These are phyloP conservation scores for Geotrichum siamense DNA, from an alignment of 1,139 yeast species.

Conservation along the genomic window DNA sequence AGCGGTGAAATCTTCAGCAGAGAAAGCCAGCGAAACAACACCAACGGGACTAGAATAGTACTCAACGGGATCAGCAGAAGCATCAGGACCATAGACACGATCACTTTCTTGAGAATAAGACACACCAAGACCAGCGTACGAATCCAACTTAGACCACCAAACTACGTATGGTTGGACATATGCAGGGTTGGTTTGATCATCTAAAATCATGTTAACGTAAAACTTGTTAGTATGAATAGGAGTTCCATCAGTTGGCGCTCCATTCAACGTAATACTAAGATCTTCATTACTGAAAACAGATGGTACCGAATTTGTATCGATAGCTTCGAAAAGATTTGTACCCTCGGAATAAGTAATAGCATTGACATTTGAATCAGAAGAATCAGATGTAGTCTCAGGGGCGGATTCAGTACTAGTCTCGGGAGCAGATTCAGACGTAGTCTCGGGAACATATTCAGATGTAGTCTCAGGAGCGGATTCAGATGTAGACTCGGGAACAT, in stretches of 20 bases:
- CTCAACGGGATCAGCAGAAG: slow-evolving; percentile 30
- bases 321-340: slow-evolving; percentile 44
- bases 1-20: slow-evolving; percentile 32
- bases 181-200: slow-evolving; percentile 45
- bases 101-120: slow-evolving; percentile 54
- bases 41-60: slow-evolving; percentile 38
- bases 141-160: slow-evolving; percentile 59
- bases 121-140: slow-evolving; percentile 55
- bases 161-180: slow-evolving; percentile 58
- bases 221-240: slow-evolving; percentile 80
- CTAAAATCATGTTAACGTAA: slow-evolving; percentile 70
- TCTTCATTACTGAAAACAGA: slow-evolving; percentile 43
- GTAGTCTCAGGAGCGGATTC: slow-evolving; percentile 13
- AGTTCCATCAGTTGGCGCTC: slow-evolving; percentile 37
- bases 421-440: slow-evolving; percentile 13
- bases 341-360: slow-evolving; percentile 22
- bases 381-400: slow-evolving; percentile 15
- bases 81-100: slow-evolving; percentile 59
- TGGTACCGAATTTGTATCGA: slow-evolving; percentile 46
- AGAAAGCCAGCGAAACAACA: slow-evolving; percentile 33
- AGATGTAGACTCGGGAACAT: not conserved
- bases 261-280: slow-evolving; percentile 44
- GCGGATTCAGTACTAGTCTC: slow-evolving; percentile 14
- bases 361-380: slow-evolving; percentile 15
- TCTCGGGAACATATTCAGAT: slow-evolving; percentile 9